Percentiles rank a stretch among this genome's conserved stretches.
Conservation (phyloP, 23 red algal species). For the Gracilaria gracilis region DNA sequence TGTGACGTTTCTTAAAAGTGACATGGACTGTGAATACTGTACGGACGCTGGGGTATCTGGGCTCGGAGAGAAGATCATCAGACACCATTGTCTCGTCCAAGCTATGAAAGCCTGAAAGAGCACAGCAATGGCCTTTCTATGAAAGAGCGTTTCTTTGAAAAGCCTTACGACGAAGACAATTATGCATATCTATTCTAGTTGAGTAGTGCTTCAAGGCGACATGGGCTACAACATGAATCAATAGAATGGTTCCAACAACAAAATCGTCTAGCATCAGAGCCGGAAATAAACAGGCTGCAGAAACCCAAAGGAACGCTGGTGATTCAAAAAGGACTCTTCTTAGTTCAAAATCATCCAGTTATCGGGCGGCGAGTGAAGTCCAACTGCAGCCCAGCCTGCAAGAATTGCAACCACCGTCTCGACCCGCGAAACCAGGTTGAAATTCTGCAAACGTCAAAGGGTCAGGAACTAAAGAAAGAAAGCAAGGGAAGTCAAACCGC, state of each 20-base stretch:
- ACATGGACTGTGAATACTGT: no score
- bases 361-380: not conserved
- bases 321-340: not conserved
- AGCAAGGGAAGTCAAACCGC: not conserved
- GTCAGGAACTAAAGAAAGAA: constrained; percentile 1
- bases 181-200: no score
- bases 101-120: no score
- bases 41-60: no score
- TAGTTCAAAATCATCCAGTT: not conserved
- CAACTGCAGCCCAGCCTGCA: not conserved
- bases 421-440: not conserved
- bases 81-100: no score
- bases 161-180: no score
- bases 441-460: not conserved
- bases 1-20: no score
- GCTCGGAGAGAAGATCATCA: no score
- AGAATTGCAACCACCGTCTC: not conserved
- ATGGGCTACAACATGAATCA: no score
- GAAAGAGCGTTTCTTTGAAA: no score
- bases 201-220: no score
- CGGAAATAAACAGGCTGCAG: not conserved
- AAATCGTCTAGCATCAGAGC: not conserved
- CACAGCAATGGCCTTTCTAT: no score
- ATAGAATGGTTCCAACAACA: not conserved
- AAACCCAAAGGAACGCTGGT: not conserved